Base-by-base conservation (phyloP, 768 basidiomycete species). In the Pisolithus microcarpus region DNA sequence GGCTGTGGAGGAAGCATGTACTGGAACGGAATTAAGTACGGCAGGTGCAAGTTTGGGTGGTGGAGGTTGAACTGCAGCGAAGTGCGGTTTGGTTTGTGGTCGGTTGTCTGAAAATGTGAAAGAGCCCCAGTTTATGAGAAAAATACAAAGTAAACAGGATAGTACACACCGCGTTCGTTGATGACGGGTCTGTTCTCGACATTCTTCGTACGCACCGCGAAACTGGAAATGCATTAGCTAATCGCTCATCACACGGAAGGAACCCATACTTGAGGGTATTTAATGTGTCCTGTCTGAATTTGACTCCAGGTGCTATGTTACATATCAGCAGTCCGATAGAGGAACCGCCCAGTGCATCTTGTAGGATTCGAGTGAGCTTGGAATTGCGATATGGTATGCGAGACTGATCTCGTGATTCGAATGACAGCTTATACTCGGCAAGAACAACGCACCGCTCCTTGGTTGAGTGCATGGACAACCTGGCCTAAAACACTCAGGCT, bases 351-450 rank as follows among this genome's bases (percentile, higher is more conserved):
- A 95, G 79, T 0, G 91, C 90, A 54, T 91, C 90, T 82, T 93
- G 90, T 1, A 95, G 76, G 47, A 94, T 83, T 23, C 92, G 75
- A 0, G 91, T 95, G 31, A 94, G 74, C 62, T 92, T 92, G 0
- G 89, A 88, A 63, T 94, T 88, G 40, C 92, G 82, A 61, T 93
- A 94, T 0, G 92, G 92, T 52, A 94, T 85, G 21, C 89, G 82
- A 26, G 81, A 71, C 84, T 88, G 50, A 49, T 56, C 31, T 11
- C 16, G 18, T 67, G 36, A 51, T 37, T 36, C 34, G 36, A 36
- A n/a, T 24, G 19, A 26, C 30, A 8, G 13, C 16, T 11, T 5
- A 19, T 1, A 43, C 28, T 15, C 7, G 45, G 39, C 36, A 43
- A 47, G 50, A 36, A 37, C 39, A 26, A 49, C 77, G 68, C 53